Evolutionary conservation across 2,329 filamentous ascomycete genomes (phyloP).

Genomic region (Aspergillus oerlinghausenensis): DNA sequence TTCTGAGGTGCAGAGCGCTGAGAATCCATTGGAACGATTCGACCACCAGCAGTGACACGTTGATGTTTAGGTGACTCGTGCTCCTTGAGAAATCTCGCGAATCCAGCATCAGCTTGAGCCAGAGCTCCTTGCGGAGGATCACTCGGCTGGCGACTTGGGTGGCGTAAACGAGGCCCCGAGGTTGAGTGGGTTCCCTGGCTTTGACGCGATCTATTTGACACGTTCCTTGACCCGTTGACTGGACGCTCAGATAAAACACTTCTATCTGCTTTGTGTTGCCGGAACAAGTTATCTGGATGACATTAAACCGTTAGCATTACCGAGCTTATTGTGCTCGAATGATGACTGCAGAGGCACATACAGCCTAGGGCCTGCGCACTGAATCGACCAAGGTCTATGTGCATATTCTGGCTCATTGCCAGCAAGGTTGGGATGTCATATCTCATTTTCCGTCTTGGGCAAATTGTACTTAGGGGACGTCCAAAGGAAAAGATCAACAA

Average conservation of each 20-base stretch:
- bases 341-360: conserved; percentile 14
- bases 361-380: conserved; percentile 28
- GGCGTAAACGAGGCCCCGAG: conserved; percentile 14
- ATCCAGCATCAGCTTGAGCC: conserved; percentile 39
- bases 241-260: conserved; percentile 24
- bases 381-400: conserved; percentile 22
- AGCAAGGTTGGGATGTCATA: conserved; percentile 37
- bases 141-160: conserved; percentile 27
- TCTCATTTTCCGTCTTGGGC: conserved; percentile 21
- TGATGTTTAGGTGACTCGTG: conserved; percentile 47
- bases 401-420: conserved; percentile 27
- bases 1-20: conserved; percentile 33
- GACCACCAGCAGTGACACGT: conserved; percentile 46
- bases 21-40: conserved; percentile 45
- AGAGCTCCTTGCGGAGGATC: conserved; percentile 29
- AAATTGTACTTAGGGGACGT: neutral
- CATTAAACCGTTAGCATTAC: neutral
- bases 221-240: conserved; percentile 20
- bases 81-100: conserved; percentile 43
- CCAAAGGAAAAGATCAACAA: neutral
- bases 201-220: conserved; percentile 18
- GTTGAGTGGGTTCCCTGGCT: conserved; percentile 12
- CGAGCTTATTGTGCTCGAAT: neutral
- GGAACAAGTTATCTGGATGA: conserved; percentile 21
- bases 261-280: conserved; percentile 15